phyloP scores from a whole-genome alignment of 1,284 basidiomycete genomes.

The Macrocybe sp. region DNA sequence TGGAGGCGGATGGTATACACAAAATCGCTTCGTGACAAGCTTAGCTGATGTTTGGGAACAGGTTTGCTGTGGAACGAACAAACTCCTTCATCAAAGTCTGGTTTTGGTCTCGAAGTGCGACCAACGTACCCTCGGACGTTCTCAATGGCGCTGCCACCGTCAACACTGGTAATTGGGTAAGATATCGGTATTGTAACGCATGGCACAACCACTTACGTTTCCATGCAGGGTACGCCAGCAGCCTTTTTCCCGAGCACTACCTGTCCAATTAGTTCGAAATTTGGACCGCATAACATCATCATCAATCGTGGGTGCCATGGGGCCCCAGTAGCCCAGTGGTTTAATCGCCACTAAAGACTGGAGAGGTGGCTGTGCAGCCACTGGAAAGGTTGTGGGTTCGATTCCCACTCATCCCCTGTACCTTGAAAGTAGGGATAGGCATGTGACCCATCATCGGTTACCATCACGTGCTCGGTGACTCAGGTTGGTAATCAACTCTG shows the following conservation, averaged over 20 bases:
- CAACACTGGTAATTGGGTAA: constrained; percentile 45
- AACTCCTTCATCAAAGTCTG: constrained; percentile 45
- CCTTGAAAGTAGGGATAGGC: too few relatives aligned
- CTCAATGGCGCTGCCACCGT: constrained; percentile 32
- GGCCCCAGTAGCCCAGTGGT: too few relatives aligned
- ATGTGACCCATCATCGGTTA: too few relatives aligned
- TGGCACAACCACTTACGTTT: neutral
- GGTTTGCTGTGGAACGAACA: constrained; percentile 52
- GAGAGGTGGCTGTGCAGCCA: too few relatives aligned
- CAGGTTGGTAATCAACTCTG: too few relatives aligned
- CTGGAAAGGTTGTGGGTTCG: too few relatives aligned
- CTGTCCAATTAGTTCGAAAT: constrained; percentile 46
- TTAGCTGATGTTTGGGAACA: constrained; percentile 12
- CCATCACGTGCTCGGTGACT: too few relatives aligned
- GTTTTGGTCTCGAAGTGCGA: constrained; percentile 49
- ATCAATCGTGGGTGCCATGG: constrained; percentile 51
- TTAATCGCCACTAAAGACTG: too few relatives aligned
- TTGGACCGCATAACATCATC: constrained; percentile 56
- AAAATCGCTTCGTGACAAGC: neutral
- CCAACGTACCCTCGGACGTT: constrained; percentile 42
- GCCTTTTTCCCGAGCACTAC: constrained; percentile 52
- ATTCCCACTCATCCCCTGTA: too few relatives aligned
- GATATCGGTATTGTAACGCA: constrained; percentile 4
- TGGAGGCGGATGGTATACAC: constrained; percentile 54
- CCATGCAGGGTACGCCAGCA: constrained; percentile 42